Evolutionary conservation across 768 basidiomycete genomes (phyloP), one percentile per base, ranked within the genome.

Genomic region (Clitopilus hobsonii): DNA sequence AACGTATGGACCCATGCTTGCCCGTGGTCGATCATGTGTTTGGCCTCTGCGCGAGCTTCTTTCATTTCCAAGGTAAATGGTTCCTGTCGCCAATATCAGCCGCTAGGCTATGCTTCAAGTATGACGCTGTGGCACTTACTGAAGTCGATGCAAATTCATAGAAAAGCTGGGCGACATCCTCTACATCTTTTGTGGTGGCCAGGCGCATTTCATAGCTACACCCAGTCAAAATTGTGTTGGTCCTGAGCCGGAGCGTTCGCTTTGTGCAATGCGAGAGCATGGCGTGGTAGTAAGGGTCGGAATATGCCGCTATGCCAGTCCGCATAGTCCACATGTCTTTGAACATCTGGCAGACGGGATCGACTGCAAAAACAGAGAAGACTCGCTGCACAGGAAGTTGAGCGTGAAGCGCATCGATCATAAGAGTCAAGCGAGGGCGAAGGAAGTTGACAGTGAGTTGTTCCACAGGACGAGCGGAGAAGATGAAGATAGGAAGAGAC

Each of bases 401-500:
- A 20, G 23, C 5, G 10, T 65, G 59, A 11, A 90, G 69, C 8
- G 65, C 69, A 0, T 59, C 49, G 1, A 76, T 79, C 5, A 88
- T 69, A 11, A 63, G 56, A 1, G 56, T 47, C 26, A 91, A 65
- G 7, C 79, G 73, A 6, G 71, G 71, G 1, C 61, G 54, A 16
- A 82, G 64, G 38, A 69, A 68, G 1, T 72, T 62, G n/a, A 61
- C 38, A 49, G 66, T 60, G 27, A 89, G 73, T 5, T 58, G 56
- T 14, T 69, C 66, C 61, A 63, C 71, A 0, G 71, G 76, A 56
- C 74, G 74, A 27, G 73, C 70, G 22, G 72, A 78, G 62, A 75
- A 80, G 24, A 91, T 72, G 70, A 91, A 91, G 7, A 88, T 61
- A 2, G 89, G 90, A 58, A 89, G 87, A 47, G 71, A 63, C 0